Base-by-base conservation (phyloP, 768 basidiomycete species). In the Gymnopilus dilepis region DNA sequence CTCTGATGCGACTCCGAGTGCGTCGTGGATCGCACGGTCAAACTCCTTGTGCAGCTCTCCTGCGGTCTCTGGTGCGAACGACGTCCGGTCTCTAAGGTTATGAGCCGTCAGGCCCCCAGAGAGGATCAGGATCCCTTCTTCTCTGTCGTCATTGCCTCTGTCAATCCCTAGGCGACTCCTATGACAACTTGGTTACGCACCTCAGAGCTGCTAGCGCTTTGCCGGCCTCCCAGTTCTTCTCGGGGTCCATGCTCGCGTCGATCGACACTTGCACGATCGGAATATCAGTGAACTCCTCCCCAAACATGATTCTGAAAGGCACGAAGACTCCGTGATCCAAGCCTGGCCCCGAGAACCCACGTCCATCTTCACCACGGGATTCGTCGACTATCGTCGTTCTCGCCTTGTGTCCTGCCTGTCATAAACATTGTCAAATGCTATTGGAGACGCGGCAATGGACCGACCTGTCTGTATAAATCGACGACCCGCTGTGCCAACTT, bases 271-370 rank as follows among this genome's bases (percentile, higher is more conserved):
- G 82, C 19, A 92, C 83, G 67, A 93, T 82, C 2, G 92, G 92
- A 17, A 93, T 75, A 5, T 82, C 79, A 24, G 69, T 79, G 59
- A 87, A 82, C 48, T 82, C 81, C 48, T 87, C 82, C 6, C 89
- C 88, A 67, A 93, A 92, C 91, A 93, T 93, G 61, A 88, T 70
- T 45, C 81, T 78, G 79, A 93, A 91, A 2, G 92, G 92, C 12
- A 94, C 78, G 70, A 92, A 93, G 45, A 92, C 90, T 22, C 91
- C 92, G 67, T 92, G 90, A 68, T 92, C 90, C 0, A 92, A 73
- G 6, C 90, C 91, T 0, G 88, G 83, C 0, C 87, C 88, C 47
- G 67, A 48, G 68, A 84, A 87, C 0, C 89, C 88, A 19, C 89
- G 76, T 9, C 90, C 91, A 64, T 92, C 90, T 58, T 71, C 65